Evolutionary conservation across 2,329 filamentous ascomycete species (phyloP).

Genomic region (Fusarium robinianum): DNA sequence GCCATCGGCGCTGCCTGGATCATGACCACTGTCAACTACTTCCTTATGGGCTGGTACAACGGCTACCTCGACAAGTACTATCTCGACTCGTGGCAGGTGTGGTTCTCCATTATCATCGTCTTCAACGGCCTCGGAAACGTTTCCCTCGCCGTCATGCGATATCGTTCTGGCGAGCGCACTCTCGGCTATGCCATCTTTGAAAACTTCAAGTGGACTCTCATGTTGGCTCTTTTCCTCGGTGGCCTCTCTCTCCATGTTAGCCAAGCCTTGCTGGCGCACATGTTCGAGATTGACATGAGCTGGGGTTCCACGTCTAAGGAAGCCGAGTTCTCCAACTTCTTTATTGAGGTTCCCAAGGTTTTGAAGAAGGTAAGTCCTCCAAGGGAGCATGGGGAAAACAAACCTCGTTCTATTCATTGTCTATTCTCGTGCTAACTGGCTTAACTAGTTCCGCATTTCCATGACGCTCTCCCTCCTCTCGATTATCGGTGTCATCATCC

Average conservation of each 20-base stretch:
- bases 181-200: slow-evolving; percentile 62
- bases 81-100: slow-evolving; percentile 76
- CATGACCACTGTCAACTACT: slow-evolving; percentile 74
- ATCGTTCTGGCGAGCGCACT: slow-evolving; percentile 67
- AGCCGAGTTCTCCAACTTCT: slow-evolving; percentile 79
- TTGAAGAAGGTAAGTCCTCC: slow-evolving; percentile 75
- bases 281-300: slow-evolving; percentile 84
- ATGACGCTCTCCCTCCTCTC: slow-evolving; percentile 65
- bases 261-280: slow-evolving; percentile 78
- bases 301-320: slow-evolving; percentile 89
- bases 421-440: slow-evolving; percentile 33
- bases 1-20: slow-evolving; percentile 77
- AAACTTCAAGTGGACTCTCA: slow-evolving; percentile 74
- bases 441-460: slow-evolving; percentile 68
- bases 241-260: slow-evolving; percentile 80
- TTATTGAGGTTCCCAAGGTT: slow-evolving; percentile 80
- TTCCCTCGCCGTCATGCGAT: slow-evolving; percentile 72
- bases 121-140: slow-evolving; percentile 78
- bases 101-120: slow-evolving; percentile 79
- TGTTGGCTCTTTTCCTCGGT: slow-evolving; percentile 80
- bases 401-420: no score
- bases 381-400: no score
- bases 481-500: slow-evolving; percentile 65
- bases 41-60: slow-evolving; percentile 76
- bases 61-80: slow-evolving; percentile 81